Evolutionary conservation across 768 basidiomycete species (phyloP), one percentile per base, ranked within the genome.

Genomic region (Boletus barrowsii): DNA sequence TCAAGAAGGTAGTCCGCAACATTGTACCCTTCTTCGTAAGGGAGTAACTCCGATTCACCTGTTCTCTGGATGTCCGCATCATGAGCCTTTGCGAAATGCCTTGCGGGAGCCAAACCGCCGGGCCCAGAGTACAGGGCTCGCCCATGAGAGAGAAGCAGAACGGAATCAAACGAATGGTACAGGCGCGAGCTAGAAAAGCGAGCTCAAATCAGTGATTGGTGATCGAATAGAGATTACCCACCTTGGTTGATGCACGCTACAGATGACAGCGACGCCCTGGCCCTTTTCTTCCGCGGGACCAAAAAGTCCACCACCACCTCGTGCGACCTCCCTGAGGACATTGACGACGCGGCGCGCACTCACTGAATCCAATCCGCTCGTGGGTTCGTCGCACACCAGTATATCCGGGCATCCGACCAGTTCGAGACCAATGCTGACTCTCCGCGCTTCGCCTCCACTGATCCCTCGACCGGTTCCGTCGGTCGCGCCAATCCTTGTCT

Each of bases 1-100:
- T 97, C 94, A 20, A 98, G 77, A 11, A 97, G 79, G 63, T 95
- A 90, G 67, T 98, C 95, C 0, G 95, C 93, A 17, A 95, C 81
- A 62, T 97, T 97, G 73, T 95, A 94, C 0, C 91, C 93, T 46
- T 83, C 77, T 9, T 82, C 87, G 63, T 85, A 92, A 10, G 79
- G 72, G 8, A 72, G 74, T 4, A 79, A 72, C 39, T 70, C 68
- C 39, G 69, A 58, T 64, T 68, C 52, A 4, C 70, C 65, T 2
- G 62, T 69, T 4, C 71, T 58, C 6, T 79, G 78, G 22, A 73
- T 68, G 15, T 63, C 63, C 10, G 44, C 29, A 8, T 61, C 52
- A 20, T 60, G 68, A 33, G 47, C 26, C 20, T 61, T 72, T 1
- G 81, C 75, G 64, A 95, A 90, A 66, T 88, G 78, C 11, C 82